Evolutionary conservation across 2,329 filamentous ascomycete species (phyloP), one percentile per base, ranked within the genome.

Genomic region (Diaporthe ilicicola): DNA sequence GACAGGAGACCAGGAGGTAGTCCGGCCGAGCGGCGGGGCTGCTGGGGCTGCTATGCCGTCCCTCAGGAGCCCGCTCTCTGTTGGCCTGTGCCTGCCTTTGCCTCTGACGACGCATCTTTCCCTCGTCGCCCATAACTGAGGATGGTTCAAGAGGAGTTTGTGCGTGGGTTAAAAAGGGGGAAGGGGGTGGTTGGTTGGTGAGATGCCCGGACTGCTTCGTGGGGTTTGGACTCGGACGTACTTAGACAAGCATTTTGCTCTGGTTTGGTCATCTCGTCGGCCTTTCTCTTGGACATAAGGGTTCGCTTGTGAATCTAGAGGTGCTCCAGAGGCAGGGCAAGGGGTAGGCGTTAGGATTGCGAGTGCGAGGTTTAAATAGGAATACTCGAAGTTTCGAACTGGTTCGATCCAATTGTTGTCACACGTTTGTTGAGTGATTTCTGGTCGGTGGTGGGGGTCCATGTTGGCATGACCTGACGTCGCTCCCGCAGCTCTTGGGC

Each of bases 161-260:
- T 54, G 70, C 22, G 29, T 72, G 71, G 72, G 73, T 69, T n/a
- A n/a, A 71, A 55, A 74, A 73, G 74, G 74, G 67, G 66, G 29
- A 56, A 50, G 15, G n/a, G 65, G 27, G 29, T 17, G n/a, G 13
- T 7, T 6, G 42, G 13, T 7, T 3, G 42, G 13, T 22, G 27
- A 27, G 39, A 22, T 39, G 42, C 9, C 10, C 29, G 17, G 53
- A 48, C 53, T 48, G n/a, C 29, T 34, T 15, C 65, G 74, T 76
- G 76, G 76, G 76, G 78, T 76, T 76, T 50, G 44, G 44, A 12
- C 29, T 50, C 44, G 74, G 81, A 88, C 87, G 81, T 88, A 89
- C 87, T 89, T 80, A 90, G 85, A 82, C 88, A 89, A 77, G 87
- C 88, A 81, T 89, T 89, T 69, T 89, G 87, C 74, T 87, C 85